A percentile compares a stretch with the other conserved stretches of the same genome.
phyloP scores from a whole-genome alignment of 148 eudicot species.

The Chenopodium suecicum region DNA sequence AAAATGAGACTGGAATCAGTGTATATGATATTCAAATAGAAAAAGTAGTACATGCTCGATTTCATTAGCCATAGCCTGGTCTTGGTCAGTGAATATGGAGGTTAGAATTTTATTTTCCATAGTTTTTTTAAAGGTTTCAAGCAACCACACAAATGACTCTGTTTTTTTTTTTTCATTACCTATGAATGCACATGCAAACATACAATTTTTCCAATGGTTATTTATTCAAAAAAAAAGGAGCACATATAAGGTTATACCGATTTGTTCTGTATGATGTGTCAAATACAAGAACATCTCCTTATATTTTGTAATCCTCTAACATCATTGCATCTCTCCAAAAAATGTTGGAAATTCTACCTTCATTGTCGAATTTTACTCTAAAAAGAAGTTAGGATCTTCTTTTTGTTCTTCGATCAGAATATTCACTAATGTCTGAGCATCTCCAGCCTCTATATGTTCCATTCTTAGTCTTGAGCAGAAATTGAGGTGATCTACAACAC shows the following conservation, averaged over 20 bases:
- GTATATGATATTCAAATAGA: background rate
- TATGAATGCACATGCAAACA: slow-evolving; percentile 2
- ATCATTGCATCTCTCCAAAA: slow-evolving; percentile 11
- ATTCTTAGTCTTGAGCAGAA: background rate
- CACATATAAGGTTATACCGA: background rate
- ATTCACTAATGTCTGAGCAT: background rate
- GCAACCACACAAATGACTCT: background rate
- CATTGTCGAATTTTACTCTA: background rate
- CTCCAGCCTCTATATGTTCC: background rate
- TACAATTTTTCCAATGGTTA: background rate
- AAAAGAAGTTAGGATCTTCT: background rate
- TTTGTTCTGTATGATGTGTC: background rate
- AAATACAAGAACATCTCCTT: background rate
- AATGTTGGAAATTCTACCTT: background rate
- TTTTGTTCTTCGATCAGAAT: background rate
- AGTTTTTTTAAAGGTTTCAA: background rate
- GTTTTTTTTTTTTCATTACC: background rate
- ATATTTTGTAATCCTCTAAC: background rate
- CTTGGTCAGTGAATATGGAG: slow-evolving; percentile 5
- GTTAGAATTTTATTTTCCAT: background rate
- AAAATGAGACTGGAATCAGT: too few species aligned
- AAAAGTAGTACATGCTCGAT: background rate
- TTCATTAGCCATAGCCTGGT: background rate
- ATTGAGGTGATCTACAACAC: background rate
- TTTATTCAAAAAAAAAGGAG: background rate